Percentiles rank a stretch among this genome's conserved stretches.
Conservation (phyloP, 495 filamentous ascomycete genomes). For the Trichoderma virens region DNA sequence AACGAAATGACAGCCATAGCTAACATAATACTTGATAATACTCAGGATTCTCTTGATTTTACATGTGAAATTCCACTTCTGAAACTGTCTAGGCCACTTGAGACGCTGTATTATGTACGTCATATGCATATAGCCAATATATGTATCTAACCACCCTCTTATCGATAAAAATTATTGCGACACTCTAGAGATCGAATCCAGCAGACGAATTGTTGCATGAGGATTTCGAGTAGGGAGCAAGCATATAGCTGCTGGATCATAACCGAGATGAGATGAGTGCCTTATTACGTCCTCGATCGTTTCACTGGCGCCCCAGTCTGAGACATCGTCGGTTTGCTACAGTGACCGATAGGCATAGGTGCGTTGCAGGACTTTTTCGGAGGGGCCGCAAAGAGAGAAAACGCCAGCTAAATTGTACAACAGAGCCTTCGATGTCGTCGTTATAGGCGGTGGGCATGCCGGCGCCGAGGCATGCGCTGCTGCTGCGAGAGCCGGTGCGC, state of each 20-base stretch:
- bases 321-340: constrained; percentile 6
- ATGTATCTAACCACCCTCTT: not conserved
- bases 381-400: not conserved
- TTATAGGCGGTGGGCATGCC: constrained; percentile 94
- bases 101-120: not conserved
- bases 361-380: not conserved
- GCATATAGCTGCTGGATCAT: not conserved
- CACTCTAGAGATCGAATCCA: not conserved
- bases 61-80: not conserved
- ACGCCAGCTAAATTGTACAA: not conserved
- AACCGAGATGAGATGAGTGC: not conserved
- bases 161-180: constrained; percentile 8
- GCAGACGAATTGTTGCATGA: not conserved
- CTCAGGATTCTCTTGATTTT: not conserved
- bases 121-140: not conserved
- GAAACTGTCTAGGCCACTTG: no score
- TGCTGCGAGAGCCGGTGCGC: constrained; percentile 80
- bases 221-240: not conserved
- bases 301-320: not conserved
- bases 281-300: not conserved
- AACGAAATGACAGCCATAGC: not conserved
- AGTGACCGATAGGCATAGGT: not conserved
- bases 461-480: constrained; percentile 93
- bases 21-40: not conserved
- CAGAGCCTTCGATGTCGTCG: constrained; percentile 84